Evolutionary conservation across 2,329 filamentous ascomycete genomes (phyloP).

Genomic region (Verticillium alfalfae): DNA sequence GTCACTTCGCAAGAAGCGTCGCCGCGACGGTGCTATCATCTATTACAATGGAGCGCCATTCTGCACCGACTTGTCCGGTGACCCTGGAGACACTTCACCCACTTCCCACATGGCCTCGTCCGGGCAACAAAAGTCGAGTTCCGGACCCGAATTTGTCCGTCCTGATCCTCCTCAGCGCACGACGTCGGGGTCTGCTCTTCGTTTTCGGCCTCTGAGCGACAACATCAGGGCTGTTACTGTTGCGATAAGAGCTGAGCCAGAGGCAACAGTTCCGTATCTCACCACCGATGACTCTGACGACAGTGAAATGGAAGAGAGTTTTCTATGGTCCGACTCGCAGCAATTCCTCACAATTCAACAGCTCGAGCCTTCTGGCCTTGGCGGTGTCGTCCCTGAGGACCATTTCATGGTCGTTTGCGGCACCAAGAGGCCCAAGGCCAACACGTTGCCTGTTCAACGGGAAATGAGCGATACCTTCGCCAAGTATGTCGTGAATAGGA

Average conservation of each 20-base stretch:
- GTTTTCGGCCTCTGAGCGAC: conserved; percentile 44
- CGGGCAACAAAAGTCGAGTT: conserved; percentile 23
- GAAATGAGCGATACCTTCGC: background rate
- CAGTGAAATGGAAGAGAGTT: conserved; percentile 30
- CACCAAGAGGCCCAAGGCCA: conserved; percentile 36
- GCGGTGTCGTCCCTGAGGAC: conserved; percentile 56
- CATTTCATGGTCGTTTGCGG: conserved; percentile 54
- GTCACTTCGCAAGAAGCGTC: conserved; percentile 45
- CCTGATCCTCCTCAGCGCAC: conserved; percentile 25
- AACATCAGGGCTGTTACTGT: conserved; percentile 8
- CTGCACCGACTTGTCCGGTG: conserved; percentile 73
- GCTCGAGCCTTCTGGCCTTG: conserved; percentile 54
- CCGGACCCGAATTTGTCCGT: conserved; percentile 12
- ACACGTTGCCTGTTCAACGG: background rate
- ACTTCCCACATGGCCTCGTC: conserved; percentile 44
- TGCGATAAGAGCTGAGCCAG: conserved; percentile 16
- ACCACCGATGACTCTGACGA: conserved; percentile 22
- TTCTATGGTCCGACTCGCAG: conserved; percentile 37
- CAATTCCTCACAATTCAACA: conserved; percentile 31
- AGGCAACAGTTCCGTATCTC: conserved; percentile 25
- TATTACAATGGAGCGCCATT: conserved; percentile 79
- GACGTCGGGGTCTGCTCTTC: conserved; percentile 45
- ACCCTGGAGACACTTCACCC: conserved; percentile 45
- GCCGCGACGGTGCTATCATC: conserved; percentile 69
- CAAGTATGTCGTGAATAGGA: background rate